These are phyloP conservation scores for Botrytis elliptica DNA, from an alignment of 2,329 filamentous ascomycete genomes.

Conservation along the genomic window DNA sequence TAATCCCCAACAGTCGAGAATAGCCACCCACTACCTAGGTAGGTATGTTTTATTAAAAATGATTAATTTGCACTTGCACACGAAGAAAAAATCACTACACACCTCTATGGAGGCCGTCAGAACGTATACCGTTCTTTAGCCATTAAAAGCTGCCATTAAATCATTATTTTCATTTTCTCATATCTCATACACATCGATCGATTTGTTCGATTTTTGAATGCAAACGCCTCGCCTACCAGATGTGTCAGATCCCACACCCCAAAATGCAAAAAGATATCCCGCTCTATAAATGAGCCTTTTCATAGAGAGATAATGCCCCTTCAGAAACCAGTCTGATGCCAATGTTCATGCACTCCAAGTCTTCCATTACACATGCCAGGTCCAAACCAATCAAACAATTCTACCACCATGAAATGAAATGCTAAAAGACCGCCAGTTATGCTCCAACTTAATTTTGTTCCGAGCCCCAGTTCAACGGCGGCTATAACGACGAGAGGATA, in stretches of 20 bases:
- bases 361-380: conserved; percentile 26
- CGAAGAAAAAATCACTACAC: no score
- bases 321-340: conserved; percentile 12
- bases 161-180: background rate
- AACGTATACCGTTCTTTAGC: no score
- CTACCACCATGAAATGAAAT: conserved; percentile 49
- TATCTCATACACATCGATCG: background rate
- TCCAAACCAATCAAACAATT: conserved; percentile 41
- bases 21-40: no score
- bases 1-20: no score
- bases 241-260: background rate
- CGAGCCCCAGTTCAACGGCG: conserved; percentile 58
- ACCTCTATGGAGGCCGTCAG: no score
- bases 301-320: no score
- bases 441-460: conserved; percentile 40
- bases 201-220: background rate
- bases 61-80: no score
- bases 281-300: background rate
- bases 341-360: conserved; percentile 13
- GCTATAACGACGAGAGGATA: conserved; percentile 69
- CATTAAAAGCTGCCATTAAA: background rate
- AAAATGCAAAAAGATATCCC: background rate
- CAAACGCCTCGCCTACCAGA: conserved; percentile 2
- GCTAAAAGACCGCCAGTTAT: conserved; percentile 45
- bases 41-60: no score